A percentile compares a stretch with the other conserved stretches of the same genome.
phyloP scores from a whole-genome alignment of 495 filamentous ascomycete genomes.

The Xylaria venustula region DNA sequence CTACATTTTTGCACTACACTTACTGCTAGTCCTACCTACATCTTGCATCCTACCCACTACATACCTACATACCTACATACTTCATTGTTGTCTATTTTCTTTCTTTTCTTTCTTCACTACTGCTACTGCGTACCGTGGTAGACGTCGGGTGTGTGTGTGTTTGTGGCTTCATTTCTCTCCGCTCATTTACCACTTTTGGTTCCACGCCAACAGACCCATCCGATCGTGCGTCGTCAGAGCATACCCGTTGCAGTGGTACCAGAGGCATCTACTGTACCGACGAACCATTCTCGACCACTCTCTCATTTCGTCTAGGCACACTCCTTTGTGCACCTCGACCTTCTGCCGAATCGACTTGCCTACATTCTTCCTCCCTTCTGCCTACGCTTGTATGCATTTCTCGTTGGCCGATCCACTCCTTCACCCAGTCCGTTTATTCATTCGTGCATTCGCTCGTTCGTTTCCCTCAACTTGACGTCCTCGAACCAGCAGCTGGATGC shows the following conservation, averaged over 20 bases:
- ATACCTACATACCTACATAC: not conserved
- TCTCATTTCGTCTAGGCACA: too few species aligned
- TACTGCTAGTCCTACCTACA: not conserved
- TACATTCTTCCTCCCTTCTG: not conserved
- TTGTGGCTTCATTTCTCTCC: constrained; percentile 14
- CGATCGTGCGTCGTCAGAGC: not conserved
- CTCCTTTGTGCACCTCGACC: not conserved
- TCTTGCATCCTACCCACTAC: not conserved
- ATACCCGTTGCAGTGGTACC: not conserved
- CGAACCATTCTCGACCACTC: not conserved
- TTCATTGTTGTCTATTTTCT: not conserved
- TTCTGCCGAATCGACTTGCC: not conserved
- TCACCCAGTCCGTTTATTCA: not conserved
- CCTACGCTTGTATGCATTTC: not conserved
- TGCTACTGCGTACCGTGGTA: not conserved
- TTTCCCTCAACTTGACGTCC: not conserved
- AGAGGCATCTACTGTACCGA: too few species aligned
- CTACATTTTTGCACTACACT: not conserved
- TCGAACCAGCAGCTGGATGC: not conserved
- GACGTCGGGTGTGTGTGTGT: not conserved
- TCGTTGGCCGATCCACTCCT: too few species aligned
- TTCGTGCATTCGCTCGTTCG: not conserved
- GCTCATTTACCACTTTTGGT: constrained; percentile 7
- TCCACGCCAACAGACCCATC: constrained; percentile 7
- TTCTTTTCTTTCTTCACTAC: not conserved